Base-by-base conservation (phyloP, 148 eudicot species). In the Salicornia ramosissima region DNA sequence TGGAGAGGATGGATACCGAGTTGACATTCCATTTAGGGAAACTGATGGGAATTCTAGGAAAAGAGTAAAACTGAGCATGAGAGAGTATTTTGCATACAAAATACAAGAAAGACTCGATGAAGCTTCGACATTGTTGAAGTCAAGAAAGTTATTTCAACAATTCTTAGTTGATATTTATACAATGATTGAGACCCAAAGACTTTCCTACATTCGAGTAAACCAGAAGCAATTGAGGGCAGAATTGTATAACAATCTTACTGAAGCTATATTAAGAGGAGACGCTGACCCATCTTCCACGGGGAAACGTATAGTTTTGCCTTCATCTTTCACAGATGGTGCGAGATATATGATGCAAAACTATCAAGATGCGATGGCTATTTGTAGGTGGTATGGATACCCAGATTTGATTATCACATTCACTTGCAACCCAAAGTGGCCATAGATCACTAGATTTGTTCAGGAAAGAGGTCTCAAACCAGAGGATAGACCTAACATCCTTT, bases 121-220 rank as follows among this genome's bases (percentile, higher is more conserved):
- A 49, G 19, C 10, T 29, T 10, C 29, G 1, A 67, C n/a, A 9
- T 0, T 53, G 2, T 9, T 68, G 15, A 12, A 10, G 43, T 11
- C 59, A 1, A 24, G 71, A 21, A 68, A 25, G 15, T 22, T 67
- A 28, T 65, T 46, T 46, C 69, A 65, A 29, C 69, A 65, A 18
- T 29, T 25, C 14, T 45, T 65, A 14, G 69, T 65, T 1, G 69
- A 65, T 65, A 24, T 1, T 28, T 63, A 63, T n/a, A 36, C 28
- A 31, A n/a, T 63, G 67, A 40, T 63, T 19, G 67, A 63, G 49
- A 13, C 51, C 2, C 36, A 65, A 18, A 46, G 69, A 29, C 36
- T 65, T 7, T 12, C 14, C 2, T 65, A 25, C 19, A 22, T 65
- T 65, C 22, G 12, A 28, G 10, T 4, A 10, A 5, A 65, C 42